A percentile compares a stretch with the other conserved stretches of the same genome.
Conservation (phyloP, 352 stramenopile genomes). For the Globisporangium carolinianum region DNA sequence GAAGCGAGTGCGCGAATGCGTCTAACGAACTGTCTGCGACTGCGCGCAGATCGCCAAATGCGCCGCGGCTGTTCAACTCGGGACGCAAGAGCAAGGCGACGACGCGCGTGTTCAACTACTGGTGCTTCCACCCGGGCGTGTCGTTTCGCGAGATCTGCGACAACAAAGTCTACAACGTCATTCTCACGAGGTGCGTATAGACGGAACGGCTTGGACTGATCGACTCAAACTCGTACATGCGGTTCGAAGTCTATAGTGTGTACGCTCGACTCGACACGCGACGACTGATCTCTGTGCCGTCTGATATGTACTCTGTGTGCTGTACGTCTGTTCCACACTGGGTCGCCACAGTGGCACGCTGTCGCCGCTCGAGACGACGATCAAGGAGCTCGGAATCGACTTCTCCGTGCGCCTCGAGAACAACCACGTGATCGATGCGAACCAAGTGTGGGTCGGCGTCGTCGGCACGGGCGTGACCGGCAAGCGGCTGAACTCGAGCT, state of each 20-base stretch:
- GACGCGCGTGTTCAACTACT: constrained; percentile 94
- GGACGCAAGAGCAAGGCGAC: constrained; percentile 43
- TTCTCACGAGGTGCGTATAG: constrained; percentile 63
- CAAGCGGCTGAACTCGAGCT: constrained; percentile 93
- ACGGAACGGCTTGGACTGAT: no score
- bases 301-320: no score
- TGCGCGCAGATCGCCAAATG: constrained; percentile 14
- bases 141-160: constrained; percentile 93
- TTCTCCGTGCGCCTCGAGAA: constrained; percentile 97
- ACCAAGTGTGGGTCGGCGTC: constrained; percentile 88
- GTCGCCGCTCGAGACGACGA: constrained; percentile 94
- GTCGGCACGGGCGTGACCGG: constrained; percentile 91
- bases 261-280: no score
- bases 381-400: constrained; percentile 94
- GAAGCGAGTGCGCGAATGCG: neutral
- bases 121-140: constrained; percentile 97
- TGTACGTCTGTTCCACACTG: no score
- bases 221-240: no score
- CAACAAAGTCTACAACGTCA: constrained; percentile 88
- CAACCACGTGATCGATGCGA: constrained; percentile 93
- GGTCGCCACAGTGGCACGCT: constrained; percentile 89
- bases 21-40: neutral
- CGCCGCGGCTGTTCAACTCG: constrained; percentile 40
- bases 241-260: no score
- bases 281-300: no score